phyloP scores from a whole-genome alignment of 805 yeast species.

The Metschnikowia dekortorum region DNA sequence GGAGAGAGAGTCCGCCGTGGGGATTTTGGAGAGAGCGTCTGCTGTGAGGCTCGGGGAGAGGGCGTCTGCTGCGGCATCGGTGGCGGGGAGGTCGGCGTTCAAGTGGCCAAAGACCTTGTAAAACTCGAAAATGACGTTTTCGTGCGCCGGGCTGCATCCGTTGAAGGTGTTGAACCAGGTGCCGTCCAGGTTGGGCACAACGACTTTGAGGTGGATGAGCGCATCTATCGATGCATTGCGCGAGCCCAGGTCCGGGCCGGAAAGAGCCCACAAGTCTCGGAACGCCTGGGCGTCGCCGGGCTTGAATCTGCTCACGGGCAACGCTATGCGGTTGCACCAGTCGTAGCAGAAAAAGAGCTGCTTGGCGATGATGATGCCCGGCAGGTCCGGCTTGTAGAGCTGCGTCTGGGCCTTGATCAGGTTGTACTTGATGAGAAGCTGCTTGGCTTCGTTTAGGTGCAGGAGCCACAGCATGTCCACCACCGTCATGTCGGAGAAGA shows the following conservation, averaged over 20 bases:
- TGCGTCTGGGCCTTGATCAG: constrained; percentile 12
- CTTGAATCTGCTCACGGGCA: constrained; percentile 9
- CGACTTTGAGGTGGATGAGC: constrained; percentile 10
- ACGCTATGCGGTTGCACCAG: constrained; percentile 16
- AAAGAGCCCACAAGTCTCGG: constrained; percentile 7
- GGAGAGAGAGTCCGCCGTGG: too few species aligned
- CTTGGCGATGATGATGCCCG: constrained; percentile 17
- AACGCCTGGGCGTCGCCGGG: constrained; percentile 6
- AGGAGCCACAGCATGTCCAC: constrained; percentile 21
- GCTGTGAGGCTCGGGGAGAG: too few species aligned
- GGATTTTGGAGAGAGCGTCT: too few species aligned
- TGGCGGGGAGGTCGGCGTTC: constrained; percentile 4
- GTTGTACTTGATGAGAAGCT: constrained; percentile 21
- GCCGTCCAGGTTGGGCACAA: constrained; percentile 12
- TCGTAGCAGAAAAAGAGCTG: constrained; percentile 18
- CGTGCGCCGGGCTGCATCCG: constrained; percentile 12
- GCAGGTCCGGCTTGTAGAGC: constrained; percentile 14
- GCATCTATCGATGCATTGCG: constrained; percentile 2
- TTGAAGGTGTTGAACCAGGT: constrained; percentile 14
- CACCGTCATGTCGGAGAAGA: constrained; percentile 19
- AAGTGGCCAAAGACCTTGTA: constrained; percentile 8
- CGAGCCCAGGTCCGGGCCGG: not conserved
- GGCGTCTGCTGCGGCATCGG: not conserved
- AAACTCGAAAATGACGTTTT: constrained; percentile 10
- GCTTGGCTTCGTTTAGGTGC: constrained; percentile 26